phyloP scores from a whole-genome alignment of 1,139 yeast species.

The Sugiyamaella xylanicola region DNA sequence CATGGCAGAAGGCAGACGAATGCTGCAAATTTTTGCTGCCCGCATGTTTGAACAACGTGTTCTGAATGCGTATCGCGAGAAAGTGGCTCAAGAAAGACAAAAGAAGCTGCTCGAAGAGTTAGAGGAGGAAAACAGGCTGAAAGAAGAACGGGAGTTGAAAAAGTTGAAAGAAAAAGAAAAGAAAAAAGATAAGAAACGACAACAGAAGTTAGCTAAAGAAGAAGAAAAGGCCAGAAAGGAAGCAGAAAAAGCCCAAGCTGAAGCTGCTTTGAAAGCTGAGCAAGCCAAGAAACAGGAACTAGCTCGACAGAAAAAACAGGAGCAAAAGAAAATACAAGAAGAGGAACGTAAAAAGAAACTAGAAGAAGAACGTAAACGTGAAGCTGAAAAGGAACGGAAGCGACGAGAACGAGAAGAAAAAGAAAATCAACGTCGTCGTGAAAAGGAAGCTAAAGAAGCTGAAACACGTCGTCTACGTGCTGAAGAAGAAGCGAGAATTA shows the following conservation, averaged over 20 bases:
- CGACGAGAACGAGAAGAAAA: conserved; percentile 49
- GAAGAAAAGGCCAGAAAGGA: conserved; percentile 67
- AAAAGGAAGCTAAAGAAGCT: conserved; percentile 44
- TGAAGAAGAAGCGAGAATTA: conserved; percentile 32
- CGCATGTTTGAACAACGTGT: conserved; percentile 72
- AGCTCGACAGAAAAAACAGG: conserved; percentile 56
- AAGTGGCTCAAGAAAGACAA: conserved; percentile 72
- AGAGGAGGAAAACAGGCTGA: conserved; percentile 71
- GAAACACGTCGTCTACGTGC: conserved; percentile 39
- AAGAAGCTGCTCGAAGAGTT: conserved; percentile 73
- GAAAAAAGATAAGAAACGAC: conserved; percentile 74
- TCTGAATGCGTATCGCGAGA: conserved; percentile 70
- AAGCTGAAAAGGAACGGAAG: conserved; percentile 50
- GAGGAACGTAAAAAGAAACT: conserved; percentile 45
- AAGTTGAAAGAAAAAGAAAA: conserved; percentile 73
- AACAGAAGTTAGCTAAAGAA: conserved; percentile 70
- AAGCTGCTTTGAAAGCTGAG: conserved; percentile 47
- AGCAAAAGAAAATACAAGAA: conserved; percentile 50
- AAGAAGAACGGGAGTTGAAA: conserved; percentile 71
- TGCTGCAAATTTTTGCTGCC: conserved; percentile 75
- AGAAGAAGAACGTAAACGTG: conserved; percentile 41
- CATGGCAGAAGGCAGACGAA: conserved; percentile 72
- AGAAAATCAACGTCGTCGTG: conserved; percentile 38
- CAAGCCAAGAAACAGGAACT: conserved; percentile 60
- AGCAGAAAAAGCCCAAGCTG: conserved; percentile 55